Evolutionary conservation across 2,329 filamentous ascomycete genomes (phyloP).

Genomic region (Cercospora zeae-maydis): DNA sequence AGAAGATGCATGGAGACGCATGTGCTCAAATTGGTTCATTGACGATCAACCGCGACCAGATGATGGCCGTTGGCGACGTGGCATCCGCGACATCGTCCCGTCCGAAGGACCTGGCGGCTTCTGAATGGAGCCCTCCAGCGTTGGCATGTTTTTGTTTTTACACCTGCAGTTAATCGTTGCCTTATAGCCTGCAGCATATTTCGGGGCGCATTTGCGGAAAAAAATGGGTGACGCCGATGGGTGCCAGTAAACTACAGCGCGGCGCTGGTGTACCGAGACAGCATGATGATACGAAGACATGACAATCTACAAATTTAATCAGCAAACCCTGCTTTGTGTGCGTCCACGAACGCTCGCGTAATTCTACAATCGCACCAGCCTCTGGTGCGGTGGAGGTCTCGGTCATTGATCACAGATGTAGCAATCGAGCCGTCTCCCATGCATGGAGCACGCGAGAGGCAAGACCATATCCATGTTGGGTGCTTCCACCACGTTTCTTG

Average conservation of each 20-base stretch:
- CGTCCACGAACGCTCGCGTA: neutral
- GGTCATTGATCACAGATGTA: constrained; percentile 10
- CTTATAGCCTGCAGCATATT: constrained; percentile 23
- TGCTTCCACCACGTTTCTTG: constrained; percentile 10
- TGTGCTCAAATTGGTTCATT: constrained; percentile 80
- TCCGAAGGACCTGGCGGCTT: constrained; percentile 18
- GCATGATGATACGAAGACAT: constrained; percentile 16
- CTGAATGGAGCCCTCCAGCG: constrained; percentile 8
- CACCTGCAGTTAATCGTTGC: constrained; percentile 24
- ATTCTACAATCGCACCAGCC: neutral
- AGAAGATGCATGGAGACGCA: constrained; percentile 84
- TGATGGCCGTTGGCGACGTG: constrained; percentile 63
- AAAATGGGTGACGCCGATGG: neutral
- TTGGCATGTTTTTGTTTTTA: constrained; percentile 17
- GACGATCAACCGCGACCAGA: constrained; percentile 59
- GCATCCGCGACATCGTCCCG: constrained; percentile 27
- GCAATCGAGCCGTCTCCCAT: neutral
- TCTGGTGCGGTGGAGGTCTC: neutral
- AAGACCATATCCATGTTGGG: neutral
- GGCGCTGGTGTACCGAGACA: constrained; percentile 7
- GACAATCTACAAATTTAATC: constrained; percentile 11
- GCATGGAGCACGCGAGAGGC: neutral
- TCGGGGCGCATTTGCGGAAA: constrained; percentile 1
- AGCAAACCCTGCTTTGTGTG: neutral
- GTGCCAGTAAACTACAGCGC: constrained; percentile 4